A percentile compares a stretch with the other conserved stretches of the same genome.
Conservation (phyloP, 1,284 basidiomycete species). For the Ustilago trichophora region DNA sequence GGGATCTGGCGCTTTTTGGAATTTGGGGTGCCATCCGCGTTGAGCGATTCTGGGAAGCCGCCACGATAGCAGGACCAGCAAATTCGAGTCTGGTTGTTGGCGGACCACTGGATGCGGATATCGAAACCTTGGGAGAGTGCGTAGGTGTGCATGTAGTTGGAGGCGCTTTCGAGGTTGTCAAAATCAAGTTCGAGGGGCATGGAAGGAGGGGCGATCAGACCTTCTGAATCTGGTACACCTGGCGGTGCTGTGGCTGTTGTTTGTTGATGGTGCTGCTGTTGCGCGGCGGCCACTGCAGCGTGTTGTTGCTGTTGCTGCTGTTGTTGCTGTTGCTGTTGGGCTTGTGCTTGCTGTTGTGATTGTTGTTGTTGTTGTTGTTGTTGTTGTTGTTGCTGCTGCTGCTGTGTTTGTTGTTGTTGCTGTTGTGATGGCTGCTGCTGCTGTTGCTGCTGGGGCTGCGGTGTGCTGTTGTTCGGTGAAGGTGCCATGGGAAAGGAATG, state of each 20-base stretch:
- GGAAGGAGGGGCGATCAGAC: conserved; percentile 40
- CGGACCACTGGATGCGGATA: conserved; percentile 52
- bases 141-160: conserved; percentile 52
- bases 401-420: conserved; percentile 32
- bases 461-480: conserved; percentile 28
- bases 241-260: conserved; percentile 20
- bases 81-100: conserved; percentile 49
- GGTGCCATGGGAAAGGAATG: conserved; percentile 47
- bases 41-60: conserved; percentile 41
- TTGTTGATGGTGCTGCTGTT: conserved; percentile 6
- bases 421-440: conserved; percentile 16
- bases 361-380: conserved; percentile 26
- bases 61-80: conserved; percentile 51
- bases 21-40: conserved; percentile 43
- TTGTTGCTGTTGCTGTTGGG: conserved; percentile 9
- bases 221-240: conserved; percentile 31
- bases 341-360: conserved; percentile 14
- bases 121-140: conserved; percentile 50
- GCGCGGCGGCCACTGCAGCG: neutral
- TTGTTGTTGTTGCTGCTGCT: conserved; percentile 22
- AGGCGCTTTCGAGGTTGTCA: conserved; percentile 46
- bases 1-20: conserved; percentile 45
- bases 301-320: conserved; percentile 9
- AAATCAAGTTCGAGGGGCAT: conserved; percentile 51
- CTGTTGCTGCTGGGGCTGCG: conserved; percentile 29